phyloP scores from a whole-genome alignment of 2,329 filamentous ascomycete genomes.

The Fusarium oxysporum region DNA sequence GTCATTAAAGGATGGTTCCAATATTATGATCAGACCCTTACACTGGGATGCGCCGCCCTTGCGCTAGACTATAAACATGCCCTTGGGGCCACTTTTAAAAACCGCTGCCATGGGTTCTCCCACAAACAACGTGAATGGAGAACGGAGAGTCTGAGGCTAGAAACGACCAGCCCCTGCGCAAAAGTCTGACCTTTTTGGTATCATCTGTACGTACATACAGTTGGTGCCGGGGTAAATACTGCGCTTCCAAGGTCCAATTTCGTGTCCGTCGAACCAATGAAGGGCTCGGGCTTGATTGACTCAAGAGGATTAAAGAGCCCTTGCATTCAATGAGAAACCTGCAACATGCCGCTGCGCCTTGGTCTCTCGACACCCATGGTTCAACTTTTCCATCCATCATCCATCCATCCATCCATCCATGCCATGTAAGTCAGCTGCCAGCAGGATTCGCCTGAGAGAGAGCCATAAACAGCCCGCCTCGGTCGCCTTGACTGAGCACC shows the following conservation, averaged over 20 bases:
- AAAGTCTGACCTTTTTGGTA: conserved; percentile 37
- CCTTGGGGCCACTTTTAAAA: conserved; percentile 39
- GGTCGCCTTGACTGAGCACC: conserved; percentile 39
- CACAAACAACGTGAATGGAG: conserved; percentile 20
- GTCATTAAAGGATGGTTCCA: conserved; percentile 28
- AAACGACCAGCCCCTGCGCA: conserved; percentile 33
- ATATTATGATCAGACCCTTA: conserved; percentile 44
- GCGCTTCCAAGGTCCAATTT: conserved; percentile 27
- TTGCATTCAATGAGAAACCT: conserved; percentile 1
- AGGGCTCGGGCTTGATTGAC: conserved; percentile 1
- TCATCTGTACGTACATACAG: conserved; percentile 27
- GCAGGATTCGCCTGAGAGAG: conserved; percentile 43
- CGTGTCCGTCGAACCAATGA: conserved; percentile 26
- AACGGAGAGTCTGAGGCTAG: conserved; percentile 2
- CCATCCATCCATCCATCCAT: conserved; percentile 3
- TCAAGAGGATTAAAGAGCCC: conserved; percentile 7
- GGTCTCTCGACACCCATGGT: conserved; percentile 2
- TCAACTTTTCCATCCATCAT: not conserved
- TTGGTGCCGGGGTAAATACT: conserved; percentile 29
- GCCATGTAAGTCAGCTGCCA: conserved; percentile 37
- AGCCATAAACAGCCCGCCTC: conserved; percentile 38
- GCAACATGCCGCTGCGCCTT: conserved; percentile 10
- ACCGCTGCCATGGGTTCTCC: conserved; percentile 46
- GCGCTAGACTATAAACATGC: conserved; percentile 38
- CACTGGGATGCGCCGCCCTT: conserved; percentile 34